Evolutionary conservation across 2,329 filamentous ascomycete species (phyloP).

Genomic region (Calonectria crousiana): DNA sequence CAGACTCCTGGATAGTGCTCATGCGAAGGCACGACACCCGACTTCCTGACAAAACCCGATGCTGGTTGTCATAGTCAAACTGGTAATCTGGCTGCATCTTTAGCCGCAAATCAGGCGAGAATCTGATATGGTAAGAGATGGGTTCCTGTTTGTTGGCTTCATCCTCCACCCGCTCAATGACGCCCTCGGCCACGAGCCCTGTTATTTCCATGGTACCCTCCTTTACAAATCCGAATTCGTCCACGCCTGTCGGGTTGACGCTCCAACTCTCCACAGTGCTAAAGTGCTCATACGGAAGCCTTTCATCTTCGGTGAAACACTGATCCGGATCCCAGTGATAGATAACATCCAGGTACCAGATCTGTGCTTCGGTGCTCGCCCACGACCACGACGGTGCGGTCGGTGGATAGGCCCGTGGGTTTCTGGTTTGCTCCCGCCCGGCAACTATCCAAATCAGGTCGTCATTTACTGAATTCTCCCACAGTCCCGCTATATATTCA

Average conservation of each 20-base stretch:
- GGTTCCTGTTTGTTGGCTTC: background rate
- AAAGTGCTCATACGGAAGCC: slow-evolving; percentile 9
- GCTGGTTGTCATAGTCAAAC: background rate
- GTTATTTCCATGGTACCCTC: background rate
- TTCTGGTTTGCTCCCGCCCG: background rate
- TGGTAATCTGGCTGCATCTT: background rate
- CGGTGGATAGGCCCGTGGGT: background rate
- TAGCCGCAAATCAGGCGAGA: background rate
- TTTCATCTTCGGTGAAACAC: slow-evolving; percentile 8
- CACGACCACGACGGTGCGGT: slow-evolving; percentile 20
- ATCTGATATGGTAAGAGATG: background rate
- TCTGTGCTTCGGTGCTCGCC: slow-evolving; percentile 4
- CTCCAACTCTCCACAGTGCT: slow-evolving; percentile 12
- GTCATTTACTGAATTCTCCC: slow-evolving; percentile 17
- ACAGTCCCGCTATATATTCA: slow-evolving; percentile 17
- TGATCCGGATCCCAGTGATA: slow-evolving; percentile 7
- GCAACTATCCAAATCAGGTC: slow-evolving; percentile 18
- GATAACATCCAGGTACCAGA: slow-evolving; percentile 18
- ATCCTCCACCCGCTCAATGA: background rate
- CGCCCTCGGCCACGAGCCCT: slow-evolving; percentile 4
- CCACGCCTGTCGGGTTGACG: slow-evolving; percentile 9
- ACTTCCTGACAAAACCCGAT: background rate
- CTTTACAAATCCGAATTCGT: slow-evolving; percentile 14
- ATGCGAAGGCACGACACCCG: background rate
- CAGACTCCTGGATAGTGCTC: background rate